Conservation (phyloP, 2,329 filamentous ascomycete species). For the Sclerotiophoma versabilis region DNA sequence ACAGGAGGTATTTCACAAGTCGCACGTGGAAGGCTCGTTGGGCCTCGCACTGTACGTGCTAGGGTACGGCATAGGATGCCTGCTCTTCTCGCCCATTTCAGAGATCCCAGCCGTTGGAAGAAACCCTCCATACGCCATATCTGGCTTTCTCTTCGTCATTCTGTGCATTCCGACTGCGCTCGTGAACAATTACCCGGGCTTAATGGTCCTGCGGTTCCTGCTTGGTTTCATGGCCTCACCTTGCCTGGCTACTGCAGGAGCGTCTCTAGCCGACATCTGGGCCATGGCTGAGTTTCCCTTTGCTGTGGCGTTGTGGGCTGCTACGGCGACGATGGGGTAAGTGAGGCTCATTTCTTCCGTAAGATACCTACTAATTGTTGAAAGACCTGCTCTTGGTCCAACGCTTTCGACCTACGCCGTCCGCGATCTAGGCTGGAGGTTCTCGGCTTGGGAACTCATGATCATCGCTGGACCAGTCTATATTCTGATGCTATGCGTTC, state of each 20-base stretch:
- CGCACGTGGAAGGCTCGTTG: conserved; percentile 59
- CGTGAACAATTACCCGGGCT: conserved; percentile 66
- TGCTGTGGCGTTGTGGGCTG: conserved; percentile 51
- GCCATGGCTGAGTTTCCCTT: conserved; percentile 51
- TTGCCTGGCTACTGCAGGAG: conserved; percentile 46
- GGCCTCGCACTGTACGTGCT: conserved; percentile 69
- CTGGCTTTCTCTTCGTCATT: conserved; percentile 72
- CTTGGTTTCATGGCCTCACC: conserved; percentile 47
- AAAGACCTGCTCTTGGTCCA: conserved; percentile 63
- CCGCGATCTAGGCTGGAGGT: conserved; percentile 75
- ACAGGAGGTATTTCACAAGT: conserved; percentile 60
- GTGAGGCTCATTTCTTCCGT: accelerated
- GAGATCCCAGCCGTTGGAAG: conserved; percentile 72
- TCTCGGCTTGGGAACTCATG: conserved; percentile 84
- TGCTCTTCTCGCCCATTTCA: conserved; percentile 70
- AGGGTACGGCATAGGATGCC: conserved; percentile 66
- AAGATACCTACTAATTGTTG: not conserved
- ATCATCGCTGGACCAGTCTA: conserved; percentile 76
- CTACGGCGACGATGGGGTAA: conserved; percentile 56
- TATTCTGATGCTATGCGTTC: conserved; percentile 77
- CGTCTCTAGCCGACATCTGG: conserved; percentile 47
- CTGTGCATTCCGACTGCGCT: conserved; percentile 70
- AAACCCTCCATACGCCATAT: conserved; percentile 71
- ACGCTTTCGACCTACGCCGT: conserved; percentile 77
- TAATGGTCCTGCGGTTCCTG: conserved; percentile 61